Percentiles rank a stretch among this genome's conserved stretches.
These are phyloP conservation scores for Gardenia jasminoides DNA, from an alignment of 257 asterid genomes.

Conservation along the genomic window DNA sequence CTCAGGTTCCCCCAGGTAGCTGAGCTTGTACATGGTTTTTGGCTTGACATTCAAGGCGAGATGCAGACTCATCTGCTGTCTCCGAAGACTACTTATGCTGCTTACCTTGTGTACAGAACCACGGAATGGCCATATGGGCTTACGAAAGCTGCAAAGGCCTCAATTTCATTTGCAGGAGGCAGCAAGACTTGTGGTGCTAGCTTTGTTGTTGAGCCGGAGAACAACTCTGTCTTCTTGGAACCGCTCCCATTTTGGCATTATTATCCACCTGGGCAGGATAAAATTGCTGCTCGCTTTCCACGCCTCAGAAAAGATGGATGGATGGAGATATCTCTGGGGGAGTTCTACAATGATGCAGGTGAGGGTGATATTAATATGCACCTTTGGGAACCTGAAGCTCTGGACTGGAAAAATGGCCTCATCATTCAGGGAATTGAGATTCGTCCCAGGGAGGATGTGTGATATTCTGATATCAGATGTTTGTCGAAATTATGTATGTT, in stretches of 20 bases:
- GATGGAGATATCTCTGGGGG: slow-evolving; percentile 61
- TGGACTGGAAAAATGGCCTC: slow-evolving; percentile 45
- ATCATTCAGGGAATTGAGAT: slow-evolving; percentile 62
- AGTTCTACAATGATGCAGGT: slow-evolving; percentile 35
- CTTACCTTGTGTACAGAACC: slow-evolving; percentile 47
- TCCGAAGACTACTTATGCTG: slow-evolving; percentile 41
- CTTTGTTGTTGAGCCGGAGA: not conserved
- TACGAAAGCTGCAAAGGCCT: slow-evolving; percentile 28
- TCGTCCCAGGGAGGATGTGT: slow-evolving; percentile 27
- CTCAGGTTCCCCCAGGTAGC: slow-evolving; percentile 75
- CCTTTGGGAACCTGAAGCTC: slow-evolving; percentile 46
- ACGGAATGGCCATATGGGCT: slow-evolving; percentile 37
- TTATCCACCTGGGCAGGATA: not conserved
- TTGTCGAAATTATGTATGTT: no score
- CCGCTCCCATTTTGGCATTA: not conserved
- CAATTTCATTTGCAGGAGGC: slow-evolving; percentile 27
- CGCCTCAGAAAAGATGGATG: slow-evolving; percentile 49
- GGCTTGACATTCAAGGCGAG: slow-evolving; percentile 61
- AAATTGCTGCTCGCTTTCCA: not conserved
- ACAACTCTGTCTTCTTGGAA: not conserved
- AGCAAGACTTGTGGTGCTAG: not conserved
- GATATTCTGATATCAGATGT: no score
- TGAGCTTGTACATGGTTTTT: slow-evolving; percentile 41
- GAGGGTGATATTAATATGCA: slow-evolving; percentile 49
- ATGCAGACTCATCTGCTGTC: slow-evolving; percentile 41